phyloP scores from a whole-genome alignment of 768 basidiomycete species.

The Trametes villosa region DNA sequence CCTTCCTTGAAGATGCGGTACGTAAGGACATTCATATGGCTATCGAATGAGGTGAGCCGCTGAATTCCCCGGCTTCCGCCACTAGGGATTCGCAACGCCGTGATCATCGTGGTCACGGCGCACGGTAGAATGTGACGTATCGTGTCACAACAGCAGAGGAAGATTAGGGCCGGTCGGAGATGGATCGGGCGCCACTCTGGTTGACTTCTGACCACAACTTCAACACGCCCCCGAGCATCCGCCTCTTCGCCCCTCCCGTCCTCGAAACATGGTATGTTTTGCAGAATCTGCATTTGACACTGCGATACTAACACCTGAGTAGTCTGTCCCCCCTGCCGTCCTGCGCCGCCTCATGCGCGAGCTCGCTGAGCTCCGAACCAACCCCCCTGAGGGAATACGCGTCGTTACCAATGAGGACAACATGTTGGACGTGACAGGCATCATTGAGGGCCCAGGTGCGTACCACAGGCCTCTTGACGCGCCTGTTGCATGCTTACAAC shows the following conservation, averaged over 20 bases:
- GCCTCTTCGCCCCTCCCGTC: background rate
- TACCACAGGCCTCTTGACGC: slow-evolving; percentile 14
- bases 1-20: too few relatives aligned
- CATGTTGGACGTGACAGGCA: slow-evolving; percentile 83
- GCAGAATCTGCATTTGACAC: too few relatives aligned
- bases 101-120: background rate
- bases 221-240: slow-evolving; percentile 1
- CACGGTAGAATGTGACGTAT: slow-evolving; percentile 1
- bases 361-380: slow-evolving; percentile 76
- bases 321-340: slow-evolving; percentile 55
- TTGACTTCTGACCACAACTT: slow-evolving; percentile 29
- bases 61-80: too few relatives aligned
- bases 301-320: too few relatives aligned
- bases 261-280: slow-evolving; percentile 13
- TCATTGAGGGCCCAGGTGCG: slow-evolving; percentile 90
- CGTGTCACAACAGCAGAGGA: slow-evolving; percentile 2
- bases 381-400: slow-evolving; percentile 92
- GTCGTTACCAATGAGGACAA: slow-evolving; percentile 86
- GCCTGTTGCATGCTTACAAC: slow-evolving; percentile 14
- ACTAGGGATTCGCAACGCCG: too few relatives aligned
- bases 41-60: too few relatives aligned
- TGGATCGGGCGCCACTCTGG: slow-evolving; percentile 29
- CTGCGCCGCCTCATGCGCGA: slow-evolving; percentile 91
- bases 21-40: too few relatives aligned
- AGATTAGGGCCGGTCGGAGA: slow-evolving; percentile 22